Evolutionary conservation across 2,329 filamentous ascomycete species (phyloP).

Genomic region (Arthrobotrys conoides): DNA sequence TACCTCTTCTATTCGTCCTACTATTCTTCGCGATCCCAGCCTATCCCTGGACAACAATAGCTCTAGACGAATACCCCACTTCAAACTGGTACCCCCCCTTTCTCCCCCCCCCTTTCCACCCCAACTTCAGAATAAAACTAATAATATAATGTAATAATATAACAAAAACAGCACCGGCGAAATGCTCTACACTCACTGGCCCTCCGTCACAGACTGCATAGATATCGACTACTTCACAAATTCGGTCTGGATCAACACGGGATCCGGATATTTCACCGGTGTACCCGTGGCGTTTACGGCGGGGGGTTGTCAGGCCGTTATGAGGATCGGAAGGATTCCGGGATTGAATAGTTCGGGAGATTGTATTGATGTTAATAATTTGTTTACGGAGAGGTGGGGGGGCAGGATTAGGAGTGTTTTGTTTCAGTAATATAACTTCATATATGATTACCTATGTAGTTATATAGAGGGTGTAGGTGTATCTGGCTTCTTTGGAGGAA

Average conservation of each 20-base stretch:
- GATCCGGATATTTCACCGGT: conserved; percentile 43
- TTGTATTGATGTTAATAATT: conserved; percentile 39
- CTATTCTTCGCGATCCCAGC: not conserved
- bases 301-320: not conserved
- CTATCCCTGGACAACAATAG: conserved; percentile 27
- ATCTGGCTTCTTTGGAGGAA: no score
- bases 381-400: conserved; percentile 24
- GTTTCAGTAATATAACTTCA: no score
- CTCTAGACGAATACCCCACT: conserved; percentile 46
- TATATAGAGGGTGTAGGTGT: no score
- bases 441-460: no score
- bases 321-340: conserved; percentile 39
- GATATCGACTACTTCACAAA: conserved; percentile 50
- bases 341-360: conserved; percentile 36
- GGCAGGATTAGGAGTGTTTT: conserved; percentile 30
- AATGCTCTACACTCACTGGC: conserved; percentile 56
- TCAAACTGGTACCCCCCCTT: conserved; percentile 25
- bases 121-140: not conserved
- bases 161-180: conserved; percentile 28
- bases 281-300: conserved; percentile 24
- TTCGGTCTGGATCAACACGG: conserved; percentile 44
- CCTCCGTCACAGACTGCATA: conserved; percentile 49
- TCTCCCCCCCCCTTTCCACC: not conserved
- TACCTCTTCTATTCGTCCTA: not conserved
- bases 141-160: not conserved